Base-by-base conservation (phyloP, 768 basidiomycete genomes). In the Phaffia tasmanica region DNA sequence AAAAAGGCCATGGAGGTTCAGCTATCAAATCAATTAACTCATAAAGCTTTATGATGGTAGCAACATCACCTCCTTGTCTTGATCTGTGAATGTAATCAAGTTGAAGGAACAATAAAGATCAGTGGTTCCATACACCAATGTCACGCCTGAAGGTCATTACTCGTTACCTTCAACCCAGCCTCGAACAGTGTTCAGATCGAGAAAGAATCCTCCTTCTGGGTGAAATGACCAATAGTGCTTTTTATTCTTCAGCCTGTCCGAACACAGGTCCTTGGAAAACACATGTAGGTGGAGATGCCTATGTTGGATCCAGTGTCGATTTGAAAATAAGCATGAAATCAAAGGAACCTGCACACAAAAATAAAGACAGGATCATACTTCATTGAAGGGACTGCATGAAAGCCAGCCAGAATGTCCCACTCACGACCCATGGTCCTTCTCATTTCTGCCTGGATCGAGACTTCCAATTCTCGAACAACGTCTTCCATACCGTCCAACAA, bases 201-300 rank as follows among this genome's bases (percentile, higher is more conserved):
- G 35, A 29, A 63, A 64, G 62, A 69, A 69, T 4, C 67, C 67
- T 23, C 42, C 49, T 30, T 4, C 25, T 0, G 67, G 67, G 23
- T 63, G 56, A 30, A 69, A 69, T 51, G 62, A 64, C 46, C 59
- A 59, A 50, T 60, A 63, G 58, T 69, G 67, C 57, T 64, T 69
- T 49, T 69, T 69, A 63, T 63, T 69, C 47, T 64, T 69, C 42
- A 69, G 67, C n/a, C 46, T 25, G 19, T 32, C 35, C 14, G 67
- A 59, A 53, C 58, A 19, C 46, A 69, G 67, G 35, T 69, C 67
- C 7, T 53, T 55, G 35, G 62, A 53, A n/a, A 54, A 50, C 57
- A 64, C 62, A 53, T 69, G 67, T 15, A 69, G 50, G 46, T 69
- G 67, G 25, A 69, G 62, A 46, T 69, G 67, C 56, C 60, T 55